Base-by-base conservation (phyloP, 345 rosid genomes). In the Orychophragmus violaceus region DNA sequence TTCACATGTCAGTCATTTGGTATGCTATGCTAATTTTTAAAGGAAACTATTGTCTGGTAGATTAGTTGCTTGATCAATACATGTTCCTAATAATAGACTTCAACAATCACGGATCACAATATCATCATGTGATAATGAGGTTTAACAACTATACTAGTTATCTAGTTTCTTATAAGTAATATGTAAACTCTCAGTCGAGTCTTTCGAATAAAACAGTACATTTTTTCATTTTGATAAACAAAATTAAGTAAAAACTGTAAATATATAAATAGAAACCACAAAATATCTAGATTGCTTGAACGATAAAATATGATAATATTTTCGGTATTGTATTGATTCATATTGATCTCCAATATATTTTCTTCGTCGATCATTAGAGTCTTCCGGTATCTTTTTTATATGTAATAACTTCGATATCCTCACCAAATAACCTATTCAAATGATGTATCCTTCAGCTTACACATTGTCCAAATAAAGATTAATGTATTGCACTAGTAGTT, bases 61-160 rank as follows among this genome's bases (percentile, higher is more conserved):
- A 21, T 36, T 21, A 51, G 55, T 62, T 52, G 62, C 46, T 70
- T 53, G 51, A 51, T 60, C 32, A 39, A 28, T 29, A 69, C 59
- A 44, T 62, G 39, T 62, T 32, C 52, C 37, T 62, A 41, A 41
- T 41, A 39, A 45, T 28, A 60, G 50, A 19, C 67, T 51, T 51
- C 33, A 50, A 7, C 62, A 21, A 39, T 21, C 58, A 35, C 50
- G 21, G 22, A 41, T 65, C 39, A 48, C 16, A 29, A 27, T 5
- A 45, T 1, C 21, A 41, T 51, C 59, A 66, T 37, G 60, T 65
- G 51, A 19, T 14, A 13, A 7, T 53, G 36, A 42, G 65, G 25
- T 61, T 46, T 25, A 29, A 28, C 14, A 19, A 54, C 54, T 13
- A 13, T 41, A 42, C n/a, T 59, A 39, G 14, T 19, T 27, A 54